A percentile compares a stretch with the other conserved stretches of the same genome.
Evolutionary conservation across 345 rosid genomes (phyloP).

Genomic region (Arabidopsis thaliana): DNA sequence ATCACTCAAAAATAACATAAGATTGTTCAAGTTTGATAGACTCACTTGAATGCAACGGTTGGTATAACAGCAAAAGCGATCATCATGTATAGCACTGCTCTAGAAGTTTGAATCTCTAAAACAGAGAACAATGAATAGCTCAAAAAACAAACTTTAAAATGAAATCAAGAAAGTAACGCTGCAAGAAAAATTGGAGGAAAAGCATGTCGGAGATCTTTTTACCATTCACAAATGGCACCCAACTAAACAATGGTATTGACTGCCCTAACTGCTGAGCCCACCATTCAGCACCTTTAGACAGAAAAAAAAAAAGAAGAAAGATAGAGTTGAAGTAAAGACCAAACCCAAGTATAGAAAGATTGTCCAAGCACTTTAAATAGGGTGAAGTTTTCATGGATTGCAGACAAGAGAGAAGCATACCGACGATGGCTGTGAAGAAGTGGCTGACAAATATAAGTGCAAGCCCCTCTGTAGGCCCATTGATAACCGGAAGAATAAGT

Average conservation of each 20-base stretch:
- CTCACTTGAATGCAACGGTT: conserved; percentile 91
- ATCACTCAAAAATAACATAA: not conserved
- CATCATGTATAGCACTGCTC: conserved; percentile 68
- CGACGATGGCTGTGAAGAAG: conserved; percentile 81
- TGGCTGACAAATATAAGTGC: conserved; percentile 80
- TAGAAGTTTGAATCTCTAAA: conserved; percentile 72
- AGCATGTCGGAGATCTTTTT: conserved; percentile 30
- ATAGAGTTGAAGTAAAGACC: not conserved
- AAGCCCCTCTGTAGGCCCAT: conserved; percentile 99
- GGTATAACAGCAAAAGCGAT: conserved; percentile 80
- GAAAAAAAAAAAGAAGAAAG: not conserved
- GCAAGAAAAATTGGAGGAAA: conserved; percentile 4
- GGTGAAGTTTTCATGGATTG: not conserved
- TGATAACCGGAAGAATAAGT: conserved; percentile 88
- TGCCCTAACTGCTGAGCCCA: conserved; percentile 79
- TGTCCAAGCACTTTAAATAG: not conserved
- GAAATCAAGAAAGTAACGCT: not conserved
- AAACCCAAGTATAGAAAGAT: conserved; percentile 6
- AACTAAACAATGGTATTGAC: conserved; percentile 72
- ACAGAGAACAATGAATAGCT: conserved; percentile 23
- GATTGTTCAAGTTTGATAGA: conserved; percentile 21
- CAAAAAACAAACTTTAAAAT: not conserved
- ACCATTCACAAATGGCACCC: conserved; percentile 91
- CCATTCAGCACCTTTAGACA: conserved; percentile 85
- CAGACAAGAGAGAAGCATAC: conserved; percentile 53